Evolutionary conservation across 768 basidiomycete species (phyloP), one percentile per base, ranked within the genome.

Genomic region (Agaricus blazei): DNA sequence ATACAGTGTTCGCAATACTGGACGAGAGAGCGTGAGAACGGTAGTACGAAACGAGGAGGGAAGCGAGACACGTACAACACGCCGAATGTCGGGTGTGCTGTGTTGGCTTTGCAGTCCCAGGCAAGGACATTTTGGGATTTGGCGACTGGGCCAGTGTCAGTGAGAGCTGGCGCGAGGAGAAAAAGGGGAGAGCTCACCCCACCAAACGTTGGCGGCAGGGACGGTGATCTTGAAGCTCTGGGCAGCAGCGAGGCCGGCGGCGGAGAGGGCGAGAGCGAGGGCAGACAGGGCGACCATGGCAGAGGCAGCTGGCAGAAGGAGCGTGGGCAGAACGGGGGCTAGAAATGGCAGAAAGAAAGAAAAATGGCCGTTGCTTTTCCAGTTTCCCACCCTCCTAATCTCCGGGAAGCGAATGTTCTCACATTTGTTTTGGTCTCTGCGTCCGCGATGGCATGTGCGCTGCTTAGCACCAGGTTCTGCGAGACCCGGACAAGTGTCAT

Each of bases 71-170:
- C 83, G 60, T 65, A 84, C 79, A 80, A 64, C 47, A 87, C 68
- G 8, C 78, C 85, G 61, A 80, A 88, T 4, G 66, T 66, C 3
- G 58, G 28, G 45, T 68, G 48, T 12, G 19, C 19, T 19, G 72
- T 61, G 9, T 75, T 67, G 29, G 72, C 63, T 3, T 74, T 43
- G 69, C 87, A 88, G 2, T 71, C 72, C 87, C 87, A 88, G 2
- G 67, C 61, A 42, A 88, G 62, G n/a, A 72, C 74, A 65, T 88
- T 88, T n/a, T 47, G 24, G 8, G 82, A 80, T 51, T 73, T 58
- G 9, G 80, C 75, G 54, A 88, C 87, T 88, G 61, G 46, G 29
- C 47, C n/a, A 54, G 48, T 28, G 28, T 15, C 31, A 42, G 15
- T 29, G 38, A 46, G 37, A 7, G 31, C 37, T 52, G 44, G 45